Conservation (phyloP, 352 stramenopile genomes). For the Phytophthora pini region DNA sequence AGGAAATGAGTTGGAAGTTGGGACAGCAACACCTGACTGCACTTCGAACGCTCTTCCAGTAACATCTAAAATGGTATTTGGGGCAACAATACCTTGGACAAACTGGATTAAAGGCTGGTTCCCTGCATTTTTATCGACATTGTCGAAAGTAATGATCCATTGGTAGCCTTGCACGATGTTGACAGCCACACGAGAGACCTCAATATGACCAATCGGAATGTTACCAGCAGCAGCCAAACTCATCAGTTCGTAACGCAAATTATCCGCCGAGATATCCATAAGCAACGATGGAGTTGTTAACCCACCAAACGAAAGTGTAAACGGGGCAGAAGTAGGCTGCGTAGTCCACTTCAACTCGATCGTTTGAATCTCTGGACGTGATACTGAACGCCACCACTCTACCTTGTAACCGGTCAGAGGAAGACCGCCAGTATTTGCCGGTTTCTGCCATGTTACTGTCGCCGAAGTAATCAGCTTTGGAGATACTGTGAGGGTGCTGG, state of each 20-base stretch:
- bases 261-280: constrained; percentile 78
- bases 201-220: constrained; percentile 47
- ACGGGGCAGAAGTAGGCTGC: constrained; percentile 50
- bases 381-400: constrained; percentile 79
- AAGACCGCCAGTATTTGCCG: constrained; percentile 61
- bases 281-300: constrained; percentile 67
- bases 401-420: constrained; percentile 80
- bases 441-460: constrained; percentile 79
- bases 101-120: constrained; percentile 77
- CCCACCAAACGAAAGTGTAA: constrained; percentile 86
- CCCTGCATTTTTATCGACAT: constrained; percentile 41
- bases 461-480: constrained; percentile 55
- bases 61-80: constrained; percentile 29
- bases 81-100: constrained; percentile 16
- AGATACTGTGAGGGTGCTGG: constrained; percentile 55
- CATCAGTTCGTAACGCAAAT: constrained; percentile 88
- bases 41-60: constrained; percentile 58
- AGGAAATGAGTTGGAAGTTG: constrained; percentile 48
- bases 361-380: constrained; percentile 77
- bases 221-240: constrained; percentile 67
- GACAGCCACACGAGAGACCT: constrained; percentile 65
- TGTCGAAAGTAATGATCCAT: constrained; percentile 81
- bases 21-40: constrained; percentile 50
- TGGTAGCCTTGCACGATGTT: constrained; percentile 73
- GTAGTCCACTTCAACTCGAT: constrained; percentile 87